These are phyloP conservation scores for Puccinia brachypodii DNA, from an alignment of 1,284 basidiomycete species.

Conservation along the genomic window DNA sequence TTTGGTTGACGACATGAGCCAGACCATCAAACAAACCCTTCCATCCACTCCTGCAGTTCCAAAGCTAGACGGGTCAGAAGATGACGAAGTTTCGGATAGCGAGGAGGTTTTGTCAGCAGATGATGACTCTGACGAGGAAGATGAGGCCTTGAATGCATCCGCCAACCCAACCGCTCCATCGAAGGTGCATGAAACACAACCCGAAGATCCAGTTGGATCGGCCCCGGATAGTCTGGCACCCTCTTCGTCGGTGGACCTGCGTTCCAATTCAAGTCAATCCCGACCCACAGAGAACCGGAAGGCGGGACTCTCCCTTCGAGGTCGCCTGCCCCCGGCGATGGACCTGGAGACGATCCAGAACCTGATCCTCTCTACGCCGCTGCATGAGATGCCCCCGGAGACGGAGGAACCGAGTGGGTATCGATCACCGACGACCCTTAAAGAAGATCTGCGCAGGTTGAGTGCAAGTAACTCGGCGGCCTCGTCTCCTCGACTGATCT, in stretches of 20 bases:
- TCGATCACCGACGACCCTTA: not conserved
- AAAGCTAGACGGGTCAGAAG: not conserved
- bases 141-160: not conserved
- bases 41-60: conserved; percentile 28
- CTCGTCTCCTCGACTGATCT: not conserved
- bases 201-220: not conserved
- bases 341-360: conserved; percentile 28
- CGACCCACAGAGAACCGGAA: not conserved
- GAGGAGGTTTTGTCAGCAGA: conserved; percentile 25
- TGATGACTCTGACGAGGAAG: conserved; percentile 7
- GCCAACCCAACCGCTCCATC: not conserved
- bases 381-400: not conserved
- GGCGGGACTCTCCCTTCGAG: conserved; percentile 2
- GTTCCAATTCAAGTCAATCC: not conserved
- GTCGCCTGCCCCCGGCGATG: conserved; percentile 18
- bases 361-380: conserved; percentile 3
- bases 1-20: conserved; percentile 28
- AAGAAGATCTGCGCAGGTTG: not conserved
- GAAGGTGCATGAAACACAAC: not conserved
- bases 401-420: not conserved
- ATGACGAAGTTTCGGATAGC: conserved; percentile 5
- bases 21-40: conserved; percentile 12
- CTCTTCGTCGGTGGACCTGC: not conserved
- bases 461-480: not conserved
- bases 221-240: not conserved